Evolutionary conservation across 495 filamentous ascomycete genomes (phyloP).

Genomic region (Letharia columbiana): DNA sequence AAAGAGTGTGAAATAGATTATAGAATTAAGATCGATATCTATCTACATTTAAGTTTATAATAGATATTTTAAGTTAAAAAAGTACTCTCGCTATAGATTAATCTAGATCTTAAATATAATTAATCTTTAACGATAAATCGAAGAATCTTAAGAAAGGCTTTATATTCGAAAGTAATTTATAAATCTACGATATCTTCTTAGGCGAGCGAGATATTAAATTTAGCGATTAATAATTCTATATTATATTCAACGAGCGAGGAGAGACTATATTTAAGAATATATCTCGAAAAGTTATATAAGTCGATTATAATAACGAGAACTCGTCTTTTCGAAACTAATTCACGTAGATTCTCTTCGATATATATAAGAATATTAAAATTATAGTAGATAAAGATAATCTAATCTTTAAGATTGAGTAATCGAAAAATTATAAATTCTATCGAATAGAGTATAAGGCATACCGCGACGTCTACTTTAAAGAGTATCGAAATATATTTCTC

Average conservation of each 20-base stretch:
- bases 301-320: not conserved
- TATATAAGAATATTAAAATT: constrained; percentile 14
- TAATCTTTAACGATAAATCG: constrained; percentile 2
- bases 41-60: not conserved
- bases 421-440: not conserved
- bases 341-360: constrained; percentile 15
- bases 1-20: constrained; percentile 1
- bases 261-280: constrained; percentile 14
- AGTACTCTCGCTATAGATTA: not conserved
- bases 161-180: constrained; percentile 10
- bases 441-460: constrained; percentile 7
- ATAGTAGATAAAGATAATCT: constrained; percentile 6
- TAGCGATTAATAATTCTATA: constrained; percentile 16
- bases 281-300: constrained; percentile 3
- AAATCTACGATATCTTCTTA: constrained; percentile 12
- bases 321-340: constrained; percentile 8
- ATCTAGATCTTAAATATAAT: not conserved
- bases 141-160: constrained; percentile 6
- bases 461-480: constrained; percentile 14
- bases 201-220: not conserved
- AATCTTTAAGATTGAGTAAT: constrained; percentile 12
- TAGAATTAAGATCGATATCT: constrained; percentile 3
- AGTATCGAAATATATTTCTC: not conserved
- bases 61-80: constrained; percentile 5
- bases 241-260: constrained; percentile 13